A percentile compares a stretch with the other conserved stretches of the same genome.
These are phyloP conservation scores for Quercus ilex DNA, from an alignment of 306 rosid species.

Conservation along the genomic window DNA sequence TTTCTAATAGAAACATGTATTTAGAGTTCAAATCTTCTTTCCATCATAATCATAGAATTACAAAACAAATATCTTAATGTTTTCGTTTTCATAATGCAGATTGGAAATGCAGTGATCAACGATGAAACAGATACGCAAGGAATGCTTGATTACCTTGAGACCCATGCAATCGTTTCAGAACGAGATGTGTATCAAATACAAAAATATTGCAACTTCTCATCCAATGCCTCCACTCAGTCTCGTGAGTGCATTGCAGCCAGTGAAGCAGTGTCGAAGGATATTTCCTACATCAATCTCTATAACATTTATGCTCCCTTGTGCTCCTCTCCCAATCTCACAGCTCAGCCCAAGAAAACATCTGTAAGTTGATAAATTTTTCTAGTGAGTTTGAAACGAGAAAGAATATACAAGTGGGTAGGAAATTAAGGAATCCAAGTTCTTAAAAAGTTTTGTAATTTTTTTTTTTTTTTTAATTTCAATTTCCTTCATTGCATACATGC, in stretches of 20 bases:
- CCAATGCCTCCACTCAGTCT: neutral
- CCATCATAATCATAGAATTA: neutral
- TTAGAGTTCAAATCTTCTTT: too few relatives aligned
- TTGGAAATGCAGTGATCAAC: slow-evolving; percentile 75
- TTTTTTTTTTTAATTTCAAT: too few relatives aligned
- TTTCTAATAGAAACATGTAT: too few relatives aligned
- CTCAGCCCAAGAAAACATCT: slow-evolving; percentile 40
- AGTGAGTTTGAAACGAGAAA: neutral
- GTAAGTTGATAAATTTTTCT: slow-evolving; percentile 34
- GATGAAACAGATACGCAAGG: slow-evolving; percentile 56
- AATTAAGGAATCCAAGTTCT: too few relatives aligned
- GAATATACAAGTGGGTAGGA: too few relatives aligned
- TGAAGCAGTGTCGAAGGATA: neutral
- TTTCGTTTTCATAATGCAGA: slow-evolving; percentile 23
- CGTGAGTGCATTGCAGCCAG: slow-evolving; percentile 26
- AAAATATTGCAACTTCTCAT: slow-evolving; percentile 46
- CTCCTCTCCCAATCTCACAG: slow-evolving; percentile 38
- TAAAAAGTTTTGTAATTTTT: too few relatives aligned
- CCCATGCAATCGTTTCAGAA: slow-evolving; percentile 54
- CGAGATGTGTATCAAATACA: slow-evolving; percentile 11
- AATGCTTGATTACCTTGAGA: slow-evolving; percentile 52
- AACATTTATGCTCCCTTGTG: slow-evolving; percentile 68
- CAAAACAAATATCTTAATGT: neutral
- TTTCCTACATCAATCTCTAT: slow-evolving; percentile 40
- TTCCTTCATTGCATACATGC: too few relatives aligned